Evolutionary conservation across 2,329 filamentous ascomycete species (phyloP).

Genomic region (Blastomyces emzantsi): DNA sequence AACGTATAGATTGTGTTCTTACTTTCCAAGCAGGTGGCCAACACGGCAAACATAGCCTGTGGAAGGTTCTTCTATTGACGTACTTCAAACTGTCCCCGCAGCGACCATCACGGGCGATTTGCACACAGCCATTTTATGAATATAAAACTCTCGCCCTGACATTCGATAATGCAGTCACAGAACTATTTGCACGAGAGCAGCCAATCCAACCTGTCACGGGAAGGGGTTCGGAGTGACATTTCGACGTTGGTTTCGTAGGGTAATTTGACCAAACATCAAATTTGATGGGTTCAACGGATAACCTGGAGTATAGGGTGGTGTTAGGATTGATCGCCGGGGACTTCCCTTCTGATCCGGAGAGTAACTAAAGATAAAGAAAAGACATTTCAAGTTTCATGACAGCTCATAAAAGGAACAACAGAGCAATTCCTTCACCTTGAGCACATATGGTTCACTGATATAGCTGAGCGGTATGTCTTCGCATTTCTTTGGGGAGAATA

Average conservation of each 20-base stretch:
- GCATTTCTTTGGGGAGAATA: too few relatives aligned
- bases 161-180: constrained; percentile 14
- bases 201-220: background rate
- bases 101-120: constrained; percentile 19
- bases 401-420: background rate
- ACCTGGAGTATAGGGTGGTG: background rate
- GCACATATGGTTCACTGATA: too few relatives aligned
- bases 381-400: background rate
- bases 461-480: too few relatives aligned
- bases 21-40: constrained; percentile 12
- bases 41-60: background rate
- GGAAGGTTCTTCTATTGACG: constrained; percentile 3
- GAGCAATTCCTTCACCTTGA: too few relatives aligned
- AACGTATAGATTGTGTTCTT: constrained; percentile 5
- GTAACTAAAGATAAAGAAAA: background rate
- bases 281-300: background rate
- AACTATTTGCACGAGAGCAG: constrained; percentile 6
- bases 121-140: constrained; percentile 22
- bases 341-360: background rate
- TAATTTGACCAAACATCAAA: background rate
- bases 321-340: background rate
- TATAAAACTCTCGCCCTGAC: constrained; percentile 18
- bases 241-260: background rate
- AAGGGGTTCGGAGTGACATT: background rate
- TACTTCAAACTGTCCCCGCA: constrained; percentile 22